Percentiles rank a stretch among this genome's conserved stretches.
These are phyloP conservation scores for Brassica rapa DNA, from an alignment of 345 rosid genomes.

Conservation along the genomic window DNA sequence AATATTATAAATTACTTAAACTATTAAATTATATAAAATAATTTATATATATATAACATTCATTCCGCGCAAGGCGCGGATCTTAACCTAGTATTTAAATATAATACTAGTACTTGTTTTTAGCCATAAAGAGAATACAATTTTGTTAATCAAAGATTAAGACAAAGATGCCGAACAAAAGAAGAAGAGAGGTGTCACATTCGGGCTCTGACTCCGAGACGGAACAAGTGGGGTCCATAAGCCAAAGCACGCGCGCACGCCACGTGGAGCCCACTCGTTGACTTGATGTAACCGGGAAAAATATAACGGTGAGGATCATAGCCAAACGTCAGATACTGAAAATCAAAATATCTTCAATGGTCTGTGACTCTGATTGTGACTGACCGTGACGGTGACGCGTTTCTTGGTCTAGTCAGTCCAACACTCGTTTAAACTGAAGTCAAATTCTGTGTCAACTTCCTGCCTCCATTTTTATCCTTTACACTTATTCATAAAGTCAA, in stretches of 20 bases:
- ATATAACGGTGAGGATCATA: constrained; percentile 38
- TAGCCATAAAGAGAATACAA: not conserved
- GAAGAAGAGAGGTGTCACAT: constrained; percentile 26
- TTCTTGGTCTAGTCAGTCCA: constrained; percentile 23
- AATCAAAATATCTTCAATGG: constrained; percentile 7
- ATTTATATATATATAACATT: no score
- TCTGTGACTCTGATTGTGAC: constrained; percentile 31
- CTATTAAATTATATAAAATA: no score
- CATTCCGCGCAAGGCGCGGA: no score
- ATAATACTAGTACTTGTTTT: not conserved
- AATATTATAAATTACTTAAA: no score
- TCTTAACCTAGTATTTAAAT: no score
- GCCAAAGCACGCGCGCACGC: constrained; percentile 48
- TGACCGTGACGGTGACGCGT: constrained; percentile 18
- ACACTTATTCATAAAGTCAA: constrained; percentile 10
- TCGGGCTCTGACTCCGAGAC: constrained; percentile 49
- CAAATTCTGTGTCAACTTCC: constrained; percentile 38
- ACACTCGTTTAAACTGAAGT: constrained; percentile 34
- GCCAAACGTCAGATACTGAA: constrained; percentile 8
- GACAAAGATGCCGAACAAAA: constrained; percentile 6
- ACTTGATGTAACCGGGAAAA: constrained; percentile 13
- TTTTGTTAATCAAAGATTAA: not conserved
- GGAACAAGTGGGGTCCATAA: constrained; percentile 39
- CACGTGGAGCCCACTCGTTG: constrained; percentile 50
- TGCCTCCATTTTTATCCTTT: not conserved